Evolutionary conservation across 2,329 filamentous ascomycete genomes (phyloP).

Genomic region (Paraphoma chrysanthemicola): DNA sequence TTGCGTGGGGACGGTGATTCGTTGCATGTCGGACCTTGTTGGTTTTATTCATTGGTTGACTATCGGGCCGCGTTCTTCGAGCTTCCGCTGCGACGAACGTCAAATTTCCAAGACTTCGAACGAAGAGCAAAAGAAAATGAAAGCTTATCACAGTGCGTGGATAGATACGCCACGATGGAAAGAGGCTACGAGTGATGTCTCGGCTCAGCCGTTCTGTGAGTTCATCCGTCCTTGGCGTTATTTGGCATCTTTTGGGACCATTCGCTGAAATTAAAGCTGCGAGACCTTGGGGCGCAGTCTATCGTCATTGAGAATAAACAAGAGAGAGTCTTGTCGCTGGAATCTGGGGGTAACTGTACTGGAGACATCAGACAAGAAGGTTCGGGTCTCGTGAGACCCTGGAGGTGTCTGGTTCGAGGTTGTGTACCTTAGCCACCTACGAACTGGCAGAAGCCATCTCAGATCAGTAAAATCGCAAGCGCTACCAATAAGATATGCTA

Average conservation of each 20-base stretch:
- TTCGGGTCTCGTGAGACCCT: too few relatives aligned
- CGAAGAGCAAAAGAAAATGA: neutral
- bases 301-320: too few relatives aligned
- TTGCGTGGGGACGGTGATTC: constrained; percentile 9
- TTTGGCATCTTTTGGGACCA: neutral
- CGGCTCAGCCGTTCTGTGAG: neutral
- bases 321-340: too few relatives aligned
- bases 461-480: too few relatives aligned
- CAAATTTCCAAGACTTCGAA: neutral
- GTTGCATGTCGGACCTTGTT: constrained; percentile 21
- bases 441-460: too few relatives aligned
- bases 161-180: neutral
- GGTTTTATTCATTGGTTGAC: constrained; percentile 9
- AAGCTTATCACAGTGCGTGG: neutral
- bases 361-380: too few relatives aligned
- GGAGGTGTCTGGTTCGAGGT: too few relatives aligned
- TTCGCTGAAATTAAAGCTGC: too few relatives aligned
- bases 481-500: too few relatives aligned
- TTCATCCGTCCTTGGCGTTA: neutral
- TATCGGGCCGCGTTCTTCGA: constrained; percentile 19
- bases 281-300: too few relatives aligned
- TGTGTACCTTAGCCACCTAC: too few relatives aligned
- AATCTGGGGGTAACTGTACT: too few relatives aligned
- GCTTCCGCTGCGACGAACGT: neutral
- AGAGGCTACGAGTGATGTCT: neutral